A percentile compares a stretch with the other conserved stretches of the same genome.
phyloP scores from a whole-genome alignment of 208 protist species.

The Plasmodiophora brassicae region DNA sequence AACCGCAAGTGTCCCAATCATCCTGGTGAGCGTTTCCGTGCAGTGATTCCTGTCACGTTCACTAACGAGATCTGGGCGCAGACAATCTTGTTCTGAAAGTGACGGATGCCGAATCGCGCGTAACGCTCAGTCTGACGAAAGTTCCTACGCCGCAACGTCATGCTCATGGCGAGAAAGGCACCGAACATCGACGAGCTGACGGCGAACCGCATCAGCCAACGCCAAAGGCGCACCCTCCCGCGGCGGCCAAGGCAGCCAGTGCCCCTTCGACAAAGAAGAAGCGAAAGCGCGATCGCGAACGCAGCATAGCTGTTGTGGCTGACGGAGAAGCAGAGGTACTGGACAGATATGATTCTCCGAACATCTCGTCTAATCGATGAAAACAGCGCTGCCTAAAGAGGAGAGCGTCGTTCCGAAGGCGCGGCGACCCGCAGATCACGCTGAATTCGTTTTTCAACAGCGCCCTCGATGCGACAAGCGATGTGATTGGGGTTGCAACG shows the following conservation, averaged over 20 bases:
- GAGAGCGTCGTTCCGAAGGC: not conserved
- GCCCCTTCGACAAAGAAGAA: not conserved
- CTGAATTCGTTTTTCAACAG: slow-evolving; percentile 21
- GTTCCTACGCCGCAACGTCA: not conserved
- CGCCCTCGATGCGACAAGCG: not conserved
- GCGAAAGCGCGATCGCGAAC: not conserved
- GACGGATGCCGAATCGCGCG: not conserved
- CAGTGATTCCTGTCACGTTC: not conserved
- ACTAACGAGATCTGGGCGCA: not conserved
- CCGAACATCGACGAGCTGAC: not conserved
- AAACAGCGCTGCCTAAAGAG: not conserved
- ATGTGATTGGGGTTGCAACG: not conserved
- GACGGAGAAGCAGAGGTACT: no score
- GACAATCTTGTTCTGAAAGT: not conserved
- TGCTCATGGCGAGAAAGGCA: not conserved
- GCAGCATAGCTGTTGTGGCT: no score
- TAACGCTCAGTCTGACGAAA: not conserved
- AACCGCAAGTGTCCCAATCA: slow-evolving; percentile 15
- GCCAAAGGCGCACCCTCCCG: not conserved
- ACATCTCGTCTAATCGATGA: no score
- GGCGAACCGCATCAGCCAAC: not conserved
- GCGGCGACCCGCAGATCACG: not conserved
- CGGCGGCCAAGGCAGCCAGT: no score
- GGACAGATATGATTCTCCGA: no score
- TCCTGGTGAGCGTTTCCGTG: not conserved